Conservation (phyloP, 441 rosid genomes). For the Isatis lusitanica region DNA sequence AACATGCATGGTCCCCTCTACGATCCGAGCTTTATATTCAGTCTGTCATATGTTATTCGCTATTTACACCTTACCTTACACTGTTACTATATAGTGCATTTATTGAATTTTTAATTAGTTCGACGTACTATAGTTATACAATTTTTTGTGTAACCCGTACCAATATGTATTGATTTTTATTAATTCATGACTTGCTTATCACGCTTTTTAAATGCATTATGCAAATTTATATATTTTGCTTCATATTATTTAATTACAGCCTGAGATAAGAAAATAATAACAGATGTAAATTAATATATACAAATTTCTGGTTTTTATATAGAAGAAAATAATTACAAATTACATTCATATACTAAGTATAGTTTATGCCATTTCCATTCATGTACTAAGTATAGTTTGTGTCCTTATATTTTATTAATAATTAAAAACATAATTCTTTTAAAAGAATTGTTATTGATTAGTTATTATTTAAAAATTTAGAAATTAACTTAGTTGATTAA, state of each 20-base stretch:
- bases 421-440: background rate
- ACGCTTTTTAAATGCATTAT: background rate
- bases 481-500: background rate
- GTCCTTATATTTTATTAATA: background rate
- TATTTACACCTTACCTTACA: constrained; percentile 34
- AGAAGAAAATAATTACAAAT: background rate
- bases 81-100: constrained; percentile 19
- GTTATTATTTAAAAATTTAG: background rate
- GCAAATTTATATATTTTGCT: background rate
- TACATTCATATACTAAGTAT: too few relatives aligned
- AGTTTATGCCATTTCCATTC: too few relatives aligned
- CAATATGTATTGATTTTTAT: background rate
- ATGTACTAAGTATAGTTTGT: background rate
- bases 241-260: background rate
- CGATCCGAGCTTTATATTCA: constrained; percentile 41
- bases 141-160: background rate
- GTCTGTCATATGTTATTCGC: constrained; percentile 38
- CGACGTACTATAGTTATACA: background rate
- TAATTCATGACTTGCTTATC: background rate
- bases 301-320: background rate
- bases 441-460: background rate
- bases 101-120: background rate
- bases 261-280: background rate
- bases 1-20: constrained; percentile 36
- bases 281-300: background rate